Percentiles rank a stretch among this genome's conserved stretches.
These are phyloP conservation scores for Clarireedia homoeocarpa DNA, from an alignment of 2,329 filamentous ascomycete genomes.

Conservation along the genomic window DNA sequence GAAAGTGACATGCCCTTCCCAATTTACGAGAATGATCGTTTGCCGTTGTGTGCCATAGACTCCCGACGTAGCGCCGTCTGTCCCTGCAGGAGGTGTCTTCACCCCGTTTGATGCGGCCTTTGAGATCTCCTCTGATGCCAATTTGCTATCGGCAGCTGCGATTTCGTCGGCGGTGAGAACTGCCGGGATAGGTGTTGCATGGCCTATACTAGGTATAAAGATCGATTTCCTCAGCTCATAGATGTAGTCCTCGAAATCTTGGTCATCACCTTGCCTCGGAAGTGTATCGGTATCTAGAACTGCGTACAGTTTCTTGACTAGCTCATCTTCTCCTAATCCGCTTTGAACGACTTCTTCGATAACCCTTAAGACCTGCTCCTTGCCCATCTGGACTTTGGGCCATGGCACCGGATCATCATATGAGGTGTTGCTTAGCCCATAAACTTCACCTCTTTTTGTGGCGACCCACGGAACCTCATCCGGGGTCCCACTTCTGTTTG, in stretches of 20 bases:
- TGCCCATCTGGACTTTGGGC: conserved; percentile 52
- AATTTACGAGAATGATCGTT: conserved; percentile 54
- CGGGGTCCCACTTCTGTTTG: conserved; percentile 47
- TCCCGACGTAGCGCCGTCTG: conserved; percentile 44
- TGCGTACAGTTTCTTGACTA: conserved; percentile 44
- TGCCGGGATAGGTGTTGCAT: conserved; percentile 26
- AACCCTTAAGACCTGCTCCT: conserved; percentile 27
- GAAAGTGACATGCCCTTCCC: conserved; percentile 53
- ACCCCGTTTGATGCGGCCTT: conserved; percentile 24
- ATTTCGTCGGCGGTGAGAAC: conserved; percentile 34
- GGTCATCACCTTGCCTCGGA: conserved; percentile 27
- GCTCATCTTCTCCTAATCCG: conserved; percentile 35
- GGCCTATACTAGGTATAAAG: conserved; percentile 52
- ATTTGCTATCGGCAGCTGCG: conserved; percentile 23
- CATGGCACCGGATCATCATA: conserved; percentile 47
- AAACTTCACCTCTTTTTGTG: conserved; percentile 42
- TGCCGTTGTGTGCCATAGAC: conserved; percentile 60
- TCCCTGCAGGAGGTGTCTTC: conserved; percentile 33
- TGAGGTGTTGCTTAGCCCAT: conserved; percentile 55
- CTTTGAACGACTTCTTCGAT: conserved; percentile 36
- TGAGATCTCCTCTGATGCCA: conserved; percentile 27
- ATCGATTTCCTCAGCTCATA: conserved; percentile 49
- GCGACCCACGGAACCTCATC: conserved; percentile 51
- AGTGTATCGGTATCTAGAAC: conserved; percentile 52
- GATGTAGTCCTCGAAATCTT: conserved; percentile 47